Base-by-base conservation (phyloP, 495 filamentous ascomycete genomes). In the Aspergillus steynii region DNA sequence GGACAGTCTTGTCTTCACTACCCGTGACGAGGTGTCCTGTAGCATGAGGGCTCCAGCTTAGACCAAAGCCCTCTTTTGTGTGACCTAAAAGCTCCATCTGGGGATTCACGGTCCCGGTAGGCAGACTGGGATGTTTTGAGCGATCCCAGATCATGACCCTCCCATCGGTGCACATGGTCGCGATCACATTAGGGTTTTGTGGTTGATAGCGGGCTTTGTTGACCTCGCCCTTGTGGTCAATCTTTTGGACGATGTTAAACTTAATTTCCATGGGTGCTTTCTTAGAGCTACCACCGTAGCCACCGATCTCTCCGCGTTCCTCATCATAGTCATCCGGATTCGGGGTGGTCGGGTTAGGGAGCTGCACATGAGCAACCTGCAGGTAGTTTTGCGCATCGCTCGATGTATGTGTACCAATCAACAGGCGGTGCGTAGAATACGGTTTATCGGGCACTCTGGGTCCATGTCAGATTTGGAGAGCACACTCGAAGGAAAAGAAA, bases 171-270 rank as follows among this genome's bases (percentile, higher is more conserved):
- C 91, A 91, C 82, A 97, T 89, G 1, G 96, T 96, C 20, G 95
- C 96, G 65, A 99, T 97, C 56, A 99, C 86, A 66, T 99, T 90
- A 7, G 95, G 95, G 65, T 99, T 99, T 73, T 98, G 94, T 14
- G 95, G 96, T 75, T 96, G 92, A 73, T 98, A 97, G 60, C 96
- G 86, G 1, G 96, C 96, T 75, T 98, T 99, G 81, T 99, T 99
- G 68, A 99, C 92, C 71, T 99, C 96, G 34, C 90, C 91, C 27
- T 92, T 91, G 73, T 99, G 96, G 65, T 96, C 90, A 69, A 99
- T 98, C 74, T 91, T 95, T 74, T 99, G 96, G 34, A 91, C 86
- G 65, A 98, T 89, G 51, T 88, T 88, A 79, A 96, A 94, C 60
- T 90, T 92, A 69, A 89, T 84, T 59, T 84, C 81, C 75, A 91